These are phyloP conservation scores for Trichaptum fuscoviolaceum DNA, from an alignment of 768 basidiomycete genomes.

Conservation along the genomic window DNA sequence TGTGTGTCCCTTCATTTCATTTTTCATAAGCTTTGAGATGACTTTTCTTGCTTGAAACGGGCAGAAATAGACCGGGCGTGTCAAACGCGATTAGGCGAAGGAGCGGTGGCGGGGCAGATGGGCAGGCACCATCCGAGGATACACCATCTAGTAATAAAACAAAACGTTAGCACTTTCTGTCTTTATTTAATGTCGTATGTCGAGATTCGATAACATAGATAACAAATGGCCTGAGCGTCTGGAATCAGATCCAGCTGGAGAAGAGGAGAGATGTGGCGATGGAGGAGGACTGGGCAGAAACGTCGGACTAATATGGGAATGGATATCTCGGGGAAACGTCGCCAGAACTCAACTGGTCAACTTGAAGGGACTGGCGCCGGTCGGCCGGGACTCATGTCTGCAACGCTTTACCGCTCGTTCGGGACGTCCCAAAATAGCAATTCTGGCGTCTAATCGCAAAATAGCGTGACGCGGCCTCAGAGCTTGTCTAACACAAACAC, in stretches of 20 bases:
- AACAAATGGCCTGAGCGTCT: not conserved
- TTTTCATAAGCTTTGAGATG: not conserved
- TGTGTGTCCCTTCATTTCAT: not conserved
- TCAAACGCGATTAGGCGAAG: not conserved
- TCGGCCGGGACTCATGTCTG: not conserved
- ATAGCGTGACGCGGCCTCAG: not conserved
- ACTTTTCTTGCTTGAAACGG: not conserved
- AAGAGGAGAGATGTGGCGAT: too few relatives aligned
- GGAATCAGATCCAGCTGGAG: too few relatives aligned
- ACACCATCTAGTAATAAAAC: not conserved
- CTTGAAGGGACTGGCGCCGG: not conserved
- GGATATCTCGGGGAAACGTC: not conserved
- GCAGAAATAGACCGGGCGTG: not conserved
- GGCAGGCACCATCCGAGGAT: not conserved
- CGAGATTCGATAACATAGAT: not conserved
- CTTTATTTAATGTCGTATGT: not conserved
- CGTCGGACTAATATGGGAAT: not conserved
- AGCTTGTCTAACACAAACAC: not conserved
- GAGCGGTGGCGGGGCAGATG: not conserved
- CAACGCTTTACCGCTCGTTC: not conserved
- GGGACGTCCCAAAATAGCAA: not conserved
- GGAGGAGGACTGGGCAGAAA: not conserved
- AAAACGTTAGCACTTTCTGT: not conserved
- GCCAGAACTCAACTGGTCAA: not conserved
- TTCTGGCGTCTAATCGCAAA: not conserved